phyloP scores from a whole-genome alignment of 805 yeast species.

The Saccharomycopsis schoenii region DNA sequence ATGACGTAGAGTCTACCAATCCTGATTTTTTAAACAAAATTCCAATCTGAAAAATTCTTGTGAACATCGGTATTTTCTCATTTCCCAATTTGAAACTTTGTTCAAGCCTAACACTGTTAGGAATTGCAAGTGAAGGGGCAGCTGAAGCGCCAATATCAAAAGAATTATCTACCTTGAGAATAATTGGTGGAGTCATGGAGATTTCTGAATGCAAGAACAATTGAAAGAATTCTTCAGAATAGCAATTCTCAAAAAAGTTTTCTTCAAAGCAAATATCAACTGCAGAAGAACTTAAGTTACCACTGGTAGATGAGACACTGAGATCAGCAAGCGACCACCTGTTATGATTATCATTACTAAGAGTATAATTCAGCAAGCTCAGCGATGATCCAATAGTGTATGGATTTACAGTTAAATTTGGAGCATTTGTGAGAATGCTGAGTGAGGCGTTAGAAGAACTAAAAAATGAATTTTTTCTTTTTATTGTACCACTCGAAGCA shows the following conservation, averaged over 20 bases:
- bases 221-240: not conserved
- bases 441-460: slow-evolving; percentile 2
- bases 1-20: not conserved
- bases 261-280: not conserved
- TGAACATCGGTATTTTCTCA: slow-evolving; percentile 20
- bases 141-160: slow-evolving; percentile 9
- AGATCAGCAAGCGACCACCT: not conserved
- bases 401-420: slow-evolving; percentile 7
- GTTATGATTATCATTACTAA: not conserved
- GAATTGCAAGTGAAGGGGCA: not conserved
- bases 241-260: not conserved
- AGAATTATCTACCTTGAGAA: slow-evolving; percentile 12
- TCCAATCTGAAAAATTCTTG: slow-evolving; percentile 33
- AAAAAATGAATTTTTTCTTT: slow-evolving; percentile 6
- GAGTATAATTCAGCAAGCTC: not conserved
- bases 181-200: slow-evolving; percentile 3
- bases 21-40: slow-evolving; percentile 32
- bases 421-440: not conserved
- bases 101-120: not conserved
- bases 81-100: not conserved
- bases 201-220: not conserved
- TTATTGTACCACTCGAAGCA: not conserved
- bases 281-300: not conserved
- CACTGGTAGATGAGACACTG: not conserved
- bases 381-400: not conserved